Percentiles rank a stretch among this genome's conserved stretches.
Evolutionary conservation across 192 early-diverging fungal genomes (phyloP).

Genomic region (Rhizoclosmatium sp.): DNA sequence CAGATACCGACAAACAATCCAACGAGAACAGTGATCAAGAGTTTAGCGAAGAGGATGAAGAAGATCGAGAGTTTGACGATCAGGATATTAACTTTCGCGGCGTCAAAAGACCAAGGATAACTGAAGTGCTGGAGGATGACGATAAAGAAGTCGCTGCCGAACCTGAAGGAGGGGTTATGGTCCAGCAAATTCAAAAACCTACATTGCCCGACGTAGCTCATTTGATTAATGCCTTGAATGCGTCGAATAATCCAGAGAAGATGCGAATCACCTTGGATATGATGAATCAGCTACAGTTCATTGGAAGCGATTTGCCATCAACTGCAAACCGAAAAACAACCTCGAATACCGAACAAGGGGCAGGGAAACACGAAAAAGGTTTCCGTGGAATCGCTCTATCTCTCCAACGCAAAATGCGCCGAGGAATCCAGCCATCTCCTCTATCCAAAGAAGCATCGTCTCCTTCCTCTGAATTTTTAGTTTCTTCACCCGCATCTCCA

Average conservation of each 20-base stretch:
- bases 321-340: not conserved
- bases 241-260: slow-evolving; percentile 20
- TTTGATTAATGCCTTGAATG: slow-evolving; percentile 28
- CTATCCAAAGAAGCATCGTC: not conserved
- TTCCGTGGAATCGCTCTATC: slow-evolving; percentile 55
- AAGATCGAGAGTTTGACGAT: slow-evolving; percentile 14
- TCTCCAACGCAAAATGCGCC: slow-evolving; percentile 45
- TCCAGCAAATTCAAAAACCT: not conserved
- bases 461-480: not conserved
- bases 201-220: slow-evolving; percentile 14
- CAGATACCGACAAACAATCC: not conserved
- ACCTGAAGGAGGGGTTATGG: not conserved
- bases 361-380: slow-evolving; percentile 35
- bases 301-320: not conserved
- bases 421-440: slow-evolving; percentile 12
- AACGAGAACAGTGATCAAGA: not conserved
- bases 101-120: slow-evolving; percentile 12
- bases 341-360: not conserved
- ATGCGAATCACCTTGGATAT: slow-evolving; percentile 20
- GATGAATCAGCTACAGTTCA: slow-evolving; percentile 26
- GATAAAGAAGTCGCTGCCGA: not conserved
- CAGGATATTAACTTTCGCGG: not conserved
- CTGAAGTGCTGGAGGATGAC: slow-evolving; percentile 7
- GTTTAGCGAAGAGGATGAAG: not conserved
- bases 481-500: slow-evolving; percentile 29